phyloP scores from a whole-genome alignment of 2,329 filamentous ascomycete species.

The Phialocephala subalpina region DNA sequence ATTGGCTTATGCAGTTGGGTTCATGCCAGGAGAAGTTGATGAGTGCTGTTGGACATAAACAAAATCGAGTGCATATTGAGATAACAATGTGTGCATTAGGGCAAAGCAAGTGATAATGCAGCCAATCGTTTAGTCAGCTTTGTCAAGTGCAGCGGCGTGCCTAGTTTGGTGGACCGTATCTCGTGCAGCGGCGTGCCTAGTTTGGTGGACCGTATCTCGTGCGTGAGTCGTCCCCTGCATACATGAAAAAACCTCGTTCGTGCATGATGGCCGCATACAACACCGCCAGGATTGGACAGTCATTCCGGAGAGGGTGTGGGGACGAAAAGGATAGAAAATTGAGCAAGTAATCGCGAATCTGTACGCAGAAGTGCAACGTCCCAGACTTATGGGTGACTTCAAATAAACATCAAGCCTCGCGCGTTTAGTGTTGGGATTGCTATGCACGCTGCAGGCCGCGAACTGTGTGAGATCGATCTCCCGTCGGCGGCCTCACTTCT shows the following conservation, averaged over 20 bases:
- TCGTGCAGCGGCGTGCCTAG: conserved; percentile 16
- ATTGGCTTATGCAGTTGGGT: conserved; percentile 26
- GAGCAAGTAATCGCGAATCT: conserved; percentile 1
- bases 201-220: conserved; percentile 15
- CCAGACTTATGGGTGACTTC: neutral
- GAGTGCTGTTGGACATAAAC: neutral
- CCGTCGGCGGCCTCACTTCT: conserved; percentile 14
- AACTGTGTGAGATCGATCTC: conserved; percentile 20
- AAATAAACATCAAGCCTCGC: conserved; percentile 13
- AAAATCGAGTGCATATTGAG: conserved; percentile 11
- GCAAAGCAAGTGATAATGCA: conserved; percentile 13
- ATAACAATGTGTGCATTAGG: conserved; percentile 19
- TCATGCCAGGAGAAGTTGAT: conserved; percentile 18
- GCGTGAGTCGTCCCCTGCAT: conserved; percentile 25
- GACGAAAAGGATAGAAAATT: neutral
- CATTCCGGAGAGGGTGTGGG: conserved; percentile 9
- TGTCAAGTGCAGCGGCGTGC: conserved; percentile 7
- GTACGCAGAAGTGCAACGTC: neutral
- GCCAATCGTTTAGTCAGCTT: conserved; percentile 18
- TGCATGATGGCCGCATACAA: conserved; percentile 25
- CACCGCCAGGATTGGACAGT: conserved; percentile 12
- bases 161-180: conserved; percentile 13
- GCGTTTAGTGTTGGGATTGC: conserved; percentile 4
- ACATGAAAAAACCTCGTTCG: conserved; percentile 20
- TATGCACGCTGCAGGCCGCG: conserved; percentile 15